Conservation (phyloP, 2,329 filamentous ascomycete genomes). For the Coniella lustricola region DNA sequence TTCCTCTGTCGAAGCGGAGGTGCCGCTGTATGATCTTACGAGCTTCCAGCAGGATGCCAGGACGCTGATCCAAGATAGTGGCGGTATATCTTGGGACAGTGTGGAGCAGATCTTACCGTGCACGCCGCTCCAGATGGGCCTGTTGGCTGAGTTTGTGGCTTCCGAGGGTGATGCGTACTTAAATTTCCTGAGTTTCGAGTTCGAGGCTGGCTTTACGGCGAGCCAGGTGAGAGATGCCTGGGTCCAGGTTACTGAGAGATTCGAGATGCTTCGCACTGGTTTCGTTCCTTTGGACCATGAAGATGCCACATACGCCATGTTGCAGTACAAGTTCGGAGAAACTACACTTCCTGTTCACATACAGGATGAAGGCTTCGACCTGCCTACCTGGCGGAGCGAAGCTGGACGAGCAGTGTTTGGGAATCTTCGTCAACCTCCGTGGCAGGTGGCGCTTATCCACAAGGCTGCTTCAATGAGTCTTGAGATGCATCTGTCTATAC, state of each 20-base stretch:
- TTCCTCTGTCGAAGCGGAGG: background rate
- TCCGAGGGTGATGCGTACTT: slow-evolving; percentile 66
- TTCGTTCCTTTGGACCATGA: slow-evolving; percentile 58
- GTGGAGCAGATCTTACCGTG: slow-evolving; percentile 65
- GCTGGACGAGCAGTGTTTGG: slow-evolving; percentile 28
- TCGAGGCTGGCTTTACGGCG: slow-evolving; percentile 35
- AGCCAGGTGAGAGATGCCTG: slow-evolving; percentile 50
- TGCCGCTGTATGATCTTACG: slow-evolving; percentile 31
- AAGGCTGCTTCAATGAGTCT: slow-evolving; percentile 3
- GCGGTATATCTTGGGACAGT: slow-evolving; percentile 18
- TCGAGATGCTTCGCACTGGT: slow-evolving; percentile 71
- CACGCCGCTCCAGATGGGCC: slow-evolving; percentile 71
- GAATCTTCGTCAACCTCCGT: slow-evolving; percentile 50
- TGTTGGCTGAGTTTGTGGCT: slow-evolving; percentile 67
- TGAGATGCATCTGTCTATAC: slow-evolving; percentile 45
- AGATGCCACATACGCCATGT: slow-evolving; percentile 64
- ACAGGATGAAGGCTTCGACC: slow-evolving; percentile 22
- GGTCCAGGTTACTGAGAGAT: slow-evolving; percentile 41
- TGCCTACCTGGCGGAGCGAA: slow-evolving; percentile 31
- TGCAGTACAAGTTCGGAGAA: slow-evolving; percentile 42
- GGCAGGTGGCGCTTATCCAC: slow-evolving; percentile 50
- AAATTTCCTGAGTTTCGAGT: slow-evolving; percentile 56
- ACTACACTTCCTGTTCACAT: slow-evolving; percentile 18
- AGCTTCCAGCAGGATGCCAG: slow-evolving; percentile 30
- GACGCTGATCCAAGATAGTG: slow-evolving; percentile 21